These are phyloP conservation scores for Liquidambar formosana DNA, from an alignment of 164 flowering plant genomes.

Conservation along the genomic window DNA sequence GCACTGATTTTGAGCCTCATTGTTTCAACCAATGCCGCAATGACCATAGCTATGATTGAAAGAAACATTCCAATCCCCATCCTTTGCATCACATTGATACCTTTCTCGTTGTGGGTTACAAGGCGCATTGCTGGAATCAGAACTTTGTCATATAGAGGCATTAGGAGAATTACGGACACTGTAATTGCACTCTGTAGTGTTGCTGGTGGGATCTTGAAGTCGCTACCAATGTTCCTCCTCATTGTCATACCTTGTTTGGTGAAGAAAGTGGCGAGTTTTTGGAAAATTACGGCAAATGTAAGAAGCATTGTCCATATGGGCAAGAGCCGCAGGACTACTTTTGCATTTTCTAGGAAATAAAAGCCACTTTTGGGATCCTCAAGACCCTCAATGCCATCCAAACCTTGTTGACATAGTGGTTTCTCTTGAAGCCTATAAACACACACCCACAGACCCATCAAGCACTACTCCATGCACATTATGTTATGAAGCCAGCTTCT, in stretches of 20 bases:
- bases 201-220: constrained; percentile 89
- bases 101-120: constrained; percentile 47
- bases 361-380: constrained; percentile 13
- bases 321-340: constrained; percentile 51
- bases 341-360: constrained; percentile 24
- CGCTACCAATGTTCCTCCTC: constrained; percentile 70
- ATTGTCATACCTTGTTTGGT: constrained; percentile 97
- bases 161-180: constrained; percentile 69
- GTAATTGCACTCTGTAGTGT: constrained; percentile 87
- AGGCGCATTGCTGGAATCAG: constrained; percentile 52
- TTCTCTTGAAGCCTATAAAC: constrained; percentile 59
- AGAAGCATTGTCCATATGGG: constrained; percentile 88
- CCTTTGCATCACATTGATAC: constrained; percentile 73
- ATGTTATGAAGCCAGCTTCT: neutral
- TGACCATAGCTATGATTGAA: constrained; percentile 72
- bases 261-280: constrained; percentile 92
- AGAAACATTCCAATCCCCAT: constrained; percentile 94
- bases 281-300: constrained; percentile 92
- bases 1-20: constrained; percentile 50
- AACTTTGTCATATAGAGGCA: constrained; percentile 82
- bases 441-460: neutral
- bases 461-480: neutral
- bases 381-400: constrained; percentile 2
- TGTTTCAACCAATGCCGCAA: constrained; percentile 74
- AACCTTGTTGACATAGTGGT: constrained; percentile 42